phyloP scores from a whole-genome alignment of 352 stramenopile species.

The Phytophthora aleatoria region DNA sequence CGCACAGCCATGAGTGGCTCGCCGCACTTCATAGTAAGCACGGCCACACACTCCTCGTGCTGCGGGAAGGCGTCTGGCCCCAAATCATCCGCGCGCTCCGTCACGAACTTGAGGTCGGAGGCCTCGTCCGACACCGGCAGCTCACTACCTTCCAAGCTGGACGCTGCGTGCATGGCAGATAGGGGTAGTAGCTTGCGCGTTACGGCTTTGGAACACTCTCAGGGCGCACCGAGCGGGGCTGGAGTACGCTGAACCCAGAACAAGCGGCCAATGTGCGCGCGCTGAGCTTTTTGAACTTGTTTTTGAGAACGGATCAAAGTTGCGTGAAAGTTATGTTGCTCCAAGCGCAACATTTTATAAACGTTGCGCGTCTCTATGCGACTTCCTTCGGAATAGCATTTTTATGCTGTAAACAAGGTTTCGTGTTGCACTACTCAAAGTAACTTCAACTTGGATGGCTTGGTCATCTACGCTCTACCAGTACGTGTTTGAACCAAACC shows the following conservation, averaged over 20 bases:
- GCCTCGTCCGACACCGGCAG: constrained; percentile 25
- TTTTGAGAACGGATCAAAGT: constrained; percentile 5
- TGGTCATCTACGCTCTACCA: too few relatives aligned
- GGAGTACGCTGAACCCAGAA: not conserved
- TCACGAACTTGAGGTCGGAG: constrained; percentile 44
- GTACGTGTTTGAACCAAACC: too few relatives aligned
- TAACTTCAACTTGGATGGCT: too few relatives aligned
- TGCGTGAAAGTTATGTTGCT: not conserved
- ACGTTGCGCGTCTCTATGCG: too few relatives aligned
- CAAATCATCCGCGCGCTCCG: constrained; percentile 31
- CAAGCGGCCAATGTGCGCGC: not conserved
- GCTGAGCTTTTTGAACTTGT: constrained; percentile 24
- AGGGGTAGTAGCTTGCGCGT: constrained; percentile 22
- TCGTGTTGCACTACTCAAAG: too few relatives aligned
- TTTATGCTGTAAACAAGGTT: too few relatives aligned
- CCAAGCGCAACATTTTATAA: not conserved
- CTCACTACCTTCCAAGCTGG: constrained; percentile 26
- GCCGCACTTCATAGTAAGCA: constrained; percentile 82
- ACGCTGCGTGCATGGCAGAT: constrained; percentile 24
- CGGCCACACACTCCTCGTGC: constrained; percentile 62
- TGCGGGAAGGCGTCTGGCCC: constrained; percentile 52
- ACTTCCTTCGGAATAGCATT: too few relatives aligned
- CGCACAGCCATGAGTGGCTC: constrained; percentile 74
- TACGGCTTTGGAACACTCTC: not conserved
- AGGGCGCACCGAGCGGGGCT: not conserved